Evolutionary conservation across 2,329 filamentous ascomycete genomes (phyloP), one percentile per base, ranked within the genome.

Genomic region (Fonsecaea multimorphosa): DNA sequence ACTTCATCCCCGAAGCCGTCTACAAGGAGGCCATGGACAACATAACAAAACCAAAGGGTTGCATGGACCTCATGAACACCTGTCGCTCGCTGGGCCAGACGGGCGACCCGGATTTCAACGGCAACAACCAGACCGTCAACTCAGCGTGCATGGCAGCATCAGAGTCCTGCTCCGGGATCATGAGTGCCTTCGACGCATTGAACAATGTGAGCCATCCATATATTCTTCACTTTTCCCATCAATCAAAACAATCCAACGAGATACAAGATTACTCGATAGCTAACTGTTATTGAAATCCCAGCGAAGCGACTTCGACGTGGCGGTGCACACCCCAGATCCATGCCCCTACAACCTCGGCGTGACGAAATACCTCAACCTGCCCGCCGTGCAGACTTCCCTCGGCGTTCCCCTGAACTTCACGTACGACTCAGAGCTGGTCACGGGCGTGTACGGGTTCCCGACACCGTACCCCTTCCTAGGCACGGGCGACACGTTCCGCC

Each of bases 371-470:
- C 78, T 90, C 44, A 86, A 84, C 71, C 82, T 86, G 66, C 77
- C 80, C 2, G 81, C 83, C 71, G 84, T 88, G 0, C 86, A 88
- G 71, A 74, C 75, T 2, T 84, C 84, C 0, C 80, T 90, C 0
- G 87, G 87, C 3, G 83, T 86, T 0, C 85, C 85, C 0, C 74
- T 88, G 22, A 89, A 89, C 74, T 88, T 82, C 77, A 85, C 85
- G 0, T 73, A 78, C 16, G 76, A 77, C 2, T 79, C 78, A 7
- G 61, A 71, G 1, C 78, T 6, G 83, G 82, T 24, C 82, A 86
- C 71, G 82, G 83, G 66, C 75, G 79, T 57, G 14, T 61, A 51
- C 27, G 63, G 78, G 74, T 12, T 78, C 76, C 59, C 69, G 77
- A 2, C 70, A 74, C 12, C 49, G 0, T 46, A 51, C 38, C 19